Conservation (phyloP, 345 rosid species). For the Salix arbutifolia region DNA sequence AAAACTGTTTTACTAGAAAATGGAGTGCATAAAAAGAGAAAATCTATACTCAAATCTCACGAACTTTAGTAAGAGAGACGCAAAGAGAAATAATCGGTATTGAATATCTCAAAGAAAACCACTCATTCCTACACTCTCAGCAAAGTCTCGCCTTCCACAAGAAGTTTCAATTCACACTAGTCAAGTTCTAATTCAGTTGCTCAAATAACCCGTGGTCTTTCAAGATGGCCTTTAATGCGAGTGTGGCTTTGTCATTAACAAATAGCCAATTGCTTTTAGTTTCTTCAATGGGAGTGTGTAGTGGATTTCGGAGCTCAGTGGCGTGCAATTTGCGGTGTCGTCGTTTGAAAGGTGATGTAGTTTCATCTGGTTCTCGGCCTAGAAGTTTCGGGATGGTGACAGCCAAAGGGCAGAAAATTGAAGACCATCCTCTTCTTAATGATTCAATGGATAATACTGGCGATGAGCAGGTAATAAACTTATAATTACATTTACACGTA, state of each 20-base stretch:
- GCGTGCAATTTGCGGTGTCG: not conserved
- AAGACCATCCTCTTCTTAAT: conserved; percentile 36
- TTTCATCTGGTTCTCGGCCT: conserved; percentile 11
- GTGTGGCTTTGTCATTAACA: not conserved
- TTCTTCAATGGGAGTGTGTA: not conserved
- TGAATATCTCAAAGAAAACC: not conserved
- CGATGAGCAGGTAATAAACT: conserved; percentile 52
- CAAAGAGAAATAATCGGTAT: not conserved
- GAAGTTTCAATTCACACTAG: not conserved
- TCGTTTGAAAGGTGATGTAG: not conserved
- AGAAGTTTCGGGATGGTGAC: conserved; percentile 47
- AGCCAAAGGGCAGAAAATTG: conserved; percentile 44
- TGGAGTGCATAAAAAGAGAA: not conserved
- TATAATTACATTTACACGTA: not conserved
- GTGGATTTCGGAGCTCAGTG: not conserved
- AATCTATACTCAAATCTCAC: not conserved
- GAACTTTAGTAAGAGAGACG: no score
- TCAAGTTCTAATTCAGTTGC: no score
- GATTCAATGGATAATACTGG: conserved; percentile 40
- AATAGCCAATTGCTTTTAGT: not conserved
- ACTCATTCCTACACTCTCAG: not conserved
- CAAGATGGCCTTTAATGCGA: not conserved
- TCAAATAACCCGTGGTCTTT: not conserved
- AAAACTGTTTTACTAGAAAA: not conserved
- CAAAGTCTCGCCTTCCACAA: no score